phyloP scores from a whole-genome alignment of 2,329 filamentous ascomycete genomes.

The Fusarium begoniae region DNA sequence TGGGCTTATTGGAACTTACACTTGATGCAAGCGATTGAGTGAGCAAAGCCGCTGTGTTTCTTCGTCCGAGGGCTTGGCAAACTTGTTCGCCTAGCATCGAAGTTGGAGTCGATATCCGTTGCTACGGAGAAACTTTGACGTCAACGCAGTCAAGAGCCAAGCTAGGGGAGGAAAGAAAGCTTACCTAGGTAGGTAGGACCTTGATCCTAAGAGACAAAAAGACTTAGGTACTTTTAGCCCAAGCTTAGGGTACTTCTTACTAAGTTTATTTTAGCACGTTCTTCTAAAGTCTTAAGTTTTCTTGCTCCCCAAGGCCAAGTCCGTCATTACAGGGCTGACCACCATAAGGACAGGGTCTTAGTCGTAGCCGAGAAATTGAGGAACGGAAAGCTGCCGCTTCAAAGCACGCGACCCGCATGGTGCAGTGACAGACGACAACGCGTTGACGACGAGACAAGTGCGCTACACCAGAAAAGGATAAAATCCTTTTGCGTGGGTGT shows the following conservation, averaged over 20 bases:
- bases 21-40: background rate
- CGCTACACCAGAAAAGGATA: constrained; percentile 17
- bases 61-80: background rate
- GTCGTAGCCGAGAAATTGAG: background rate
- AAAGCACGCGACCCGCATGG: constrained; percentile 9
- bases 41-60: background rate
- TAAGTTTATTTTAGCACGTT: no score
- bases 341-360: constrained; percentile 1
- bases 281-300: no score
- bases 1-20: background rate
- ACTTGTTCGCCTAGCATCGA: background rate
- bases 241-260: no score
- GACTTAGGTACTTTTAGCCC: no score
- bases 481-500: constrained; percentile 18
- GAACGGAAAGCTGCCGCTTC: constrained; percentile 30
- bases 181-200: no score
- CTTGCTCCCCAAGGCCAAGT: background rate
- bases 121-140: constrained; percentile 26
- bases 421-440: constrained; percentile 5
- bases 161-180: no score
- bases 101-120: constrained; percentile 4
- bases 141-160: constrained; percentile 4
- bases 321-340: constrained; percentile 29
- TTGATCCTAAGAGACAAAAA: no score
- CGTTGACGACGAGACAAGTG: constrained; percentile 7